These are phyloP conservation scores for Penicillium longicatenatum DNA, from an alignment of 495 filamentous ascomycete species.

Conservation along the genomic window DNA sequence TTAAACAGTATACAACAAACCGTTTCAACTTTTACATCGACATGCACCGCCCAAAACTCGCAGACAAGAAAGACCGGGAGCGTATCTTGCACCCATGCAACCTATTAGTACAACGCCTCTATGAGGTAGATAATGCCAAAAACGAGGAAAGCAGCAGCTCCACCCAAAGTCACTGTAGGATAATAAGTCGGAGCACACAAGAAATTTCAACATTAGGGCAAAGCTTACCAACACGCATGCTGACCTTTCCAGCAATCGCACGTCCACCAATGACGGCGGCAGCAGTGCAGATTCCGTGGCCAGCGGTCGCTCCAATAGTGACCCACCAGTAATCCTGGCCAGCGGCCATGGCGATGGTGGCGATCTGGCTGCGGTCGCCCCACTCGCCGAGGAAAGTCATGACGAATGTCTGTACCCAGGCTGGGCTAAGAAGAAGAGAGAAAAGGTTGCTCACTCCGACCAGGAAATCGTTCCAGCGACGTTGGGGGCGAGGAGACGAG, in stretches of 20 bases:
- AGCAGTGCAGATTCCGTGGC: constrained; percentile 87
- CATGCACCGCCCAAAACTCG: constrained; percentile 15
- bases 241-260: constrained; percentile 90
- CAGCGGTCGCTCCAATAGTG: constrained; percentile 81
- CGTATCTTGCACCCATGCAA: constrained; percentile 2
- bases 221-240: constrained; percentile 92
- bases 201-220: constrained; percentile 1
- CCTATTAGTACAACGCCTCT: constrained; percentile 66
- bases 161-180: constrained; percentile 82
- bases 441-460: constrained; percentile 82
- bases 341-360: constrained; percentile 98
- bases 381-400: constrained; percentile 99
- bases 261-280: constrained; percentile 91
- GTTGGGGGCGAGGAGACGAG: constrained; percentile 52
- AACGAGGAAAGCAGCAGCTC: constrained; percentile 84
- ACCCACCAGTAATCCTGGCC: constrained; percentile 99
- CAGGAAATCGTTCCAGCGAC: constrained; percentile 43
- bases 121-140: constrained; percentile 91
- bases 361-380: constrained; percentile 97
- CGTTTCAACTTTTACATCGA: constrained; percentile 21
- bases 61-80: constrained; percentile 6
- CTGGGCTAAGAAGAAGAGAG: constrained; percentile 84
- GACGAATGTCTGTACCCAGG: constrained; percentile 98
- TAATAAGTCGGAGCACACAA: constrained; percentile 20
- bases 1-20: constrained; percentile 26